Evolutionary conservation across 108 stramenopile genomes (phyloP).

Genomic region (Halocafeteria seosinensis): DNA sequence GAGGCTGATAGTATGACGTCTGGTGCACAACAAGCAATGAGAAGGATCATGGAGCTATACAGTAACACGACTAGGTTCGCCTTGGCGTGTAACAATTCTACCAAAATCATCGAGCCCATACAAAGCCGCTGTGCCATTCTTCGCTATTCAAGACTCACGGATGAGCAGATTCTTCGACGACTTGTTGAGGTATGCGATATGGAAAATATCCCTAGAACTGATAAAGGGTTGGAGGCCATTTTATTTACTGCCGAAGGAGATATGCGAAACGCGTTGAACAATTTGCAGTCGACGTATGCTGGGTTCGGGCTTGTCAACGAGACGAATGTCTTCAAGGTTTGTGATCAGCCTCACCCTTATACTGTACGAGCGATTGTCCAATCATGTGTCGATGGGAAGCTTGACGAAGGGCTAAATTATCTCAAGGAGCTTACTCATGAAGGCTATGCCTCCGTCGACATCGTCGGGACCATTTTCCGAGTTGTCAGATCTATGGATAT

Average conservation of each 20-base stretch:
- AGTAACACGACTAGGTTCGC: constrained; percentile 91
- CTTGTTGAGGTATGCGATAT: constrained; percentile 62
- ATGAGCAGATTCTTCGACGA: constrained; percentile 69
- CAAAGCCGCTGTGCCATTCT: constrained; percentile 93
- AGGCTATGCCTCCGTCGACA: constrained; percentile 65
- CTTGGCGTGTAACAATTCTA: constrained; percentile 84
- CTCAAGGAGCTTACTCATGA: constrained; percentile 42
- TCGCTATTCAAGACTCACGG: constrained; percentile 65
- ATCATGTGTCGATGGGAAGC: constrained; percentile 39
- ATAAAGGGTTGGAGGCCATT: constrained; percentile 79
- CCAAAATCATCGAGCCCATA: constrained; percentile 97
- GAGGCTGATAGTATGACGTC: constrained; percentile 96
- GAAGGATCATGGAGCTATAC: constrained; percentile 91
- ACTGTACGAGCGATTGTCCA: constrained; percentile 59
- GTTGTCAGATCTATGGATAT: constrained; percentile 45
- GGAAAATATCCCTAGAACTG: constrained; percentile 59
- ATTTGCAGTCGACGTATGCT: constrained; percentile 69
- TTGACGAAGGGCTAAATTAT: constrained; percentile 37
- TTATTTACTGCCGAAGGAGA: constrained; percentile 98
- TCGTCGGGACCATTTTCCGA: constrained; percentile 84
- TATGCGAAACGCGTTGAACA: constrained; percentile 94
- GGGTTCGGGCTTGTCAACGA: constrained; percentile 71
- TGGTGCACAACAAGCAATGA: constrained; percentile 82
- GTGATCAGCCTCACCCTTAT: constrained; percentile 96
- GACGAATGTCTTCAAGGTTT: constrained; percentile 82